Evolutionary conservation across 2,329 filamentous ascomycete genomes (phyloP).

Genomic region (Coleophoma eucalyptorum): DNA sequence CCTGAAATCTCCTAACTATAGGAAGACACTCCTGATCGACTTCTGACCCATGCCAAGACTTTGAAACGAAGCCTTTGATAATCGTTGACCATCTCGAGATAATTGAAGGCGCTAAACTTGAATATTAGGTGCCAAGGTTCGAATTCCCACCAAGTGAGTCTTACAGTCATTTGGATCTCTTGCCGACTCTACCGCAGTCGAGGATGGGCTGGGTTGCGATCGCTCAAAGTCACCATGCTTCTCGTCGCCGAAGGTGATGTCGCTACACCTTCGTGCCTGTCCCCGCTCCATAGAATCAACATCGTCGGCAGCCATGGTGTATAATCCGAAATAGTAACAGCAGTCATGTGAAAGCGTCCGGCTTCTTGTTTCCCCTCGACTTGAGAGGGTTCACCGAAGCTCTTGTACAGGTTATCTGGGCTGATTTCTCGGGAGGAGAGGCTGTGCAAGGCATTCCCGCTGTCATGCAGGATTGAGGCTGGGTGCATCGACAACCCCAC

Average conservation of each 20-base stretch:
- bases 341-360: not conserved
- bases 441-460: not conserved
- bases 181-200: not conserved
- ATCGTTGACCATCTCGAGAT: not conserved
- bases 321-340: not conserved
- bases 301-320: not conserved
- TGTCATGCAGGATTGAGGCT: not conserved
- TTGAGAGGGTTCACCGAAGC: not conserved
- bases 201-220: not conserved
- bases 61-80: not conserved
- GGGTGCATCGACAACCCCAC: not conserved
- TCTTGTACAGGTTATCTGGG: not conserved
- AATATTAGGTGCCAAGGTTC: not conserved
- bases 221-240: not conserved
- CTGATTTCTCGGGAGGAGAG: not conserved
- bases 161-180: not conserved
- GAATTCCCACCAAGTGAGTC: not conserved
- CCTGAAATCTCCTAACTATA: not conserved
- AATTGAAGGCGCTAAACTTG: not conserved
- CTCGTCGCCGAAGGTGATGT: not conserved
- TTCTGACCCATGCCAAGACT: not conserved
- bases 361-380: not conserved
- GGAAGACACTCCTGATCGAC: not conserved
- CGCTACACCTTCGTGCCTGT: not conserved
- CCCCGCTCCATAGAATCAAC: not conserved